These are phyloP conservation scores for Tanacetum coccineum DNA, from an alignment of 129 eudicot genomes.

Conservation along the genomic window DNA sequence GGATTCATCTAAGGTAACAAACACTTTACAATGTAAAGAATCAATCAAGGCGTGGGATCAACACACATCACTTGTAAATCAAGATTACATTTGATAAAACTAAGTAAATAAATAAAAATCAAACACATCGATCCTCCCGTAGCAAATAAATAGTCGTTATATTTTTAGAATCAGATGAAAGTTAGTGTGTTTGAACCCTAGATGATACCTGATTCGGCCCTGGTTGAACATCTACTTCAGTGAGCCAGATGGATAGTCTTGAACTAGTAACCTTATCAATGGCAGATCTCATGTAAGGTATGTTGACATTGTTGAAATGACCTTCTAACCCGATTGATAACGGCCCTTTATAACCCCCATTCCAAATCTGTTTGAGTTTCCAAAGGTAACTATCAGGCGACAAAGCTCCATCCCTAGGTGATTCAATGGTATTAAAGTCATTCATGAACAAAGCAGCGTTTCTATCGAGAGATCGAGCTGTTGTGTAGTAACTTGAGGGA, in stretches of 20 bases:
- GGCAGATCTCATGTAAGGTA: slow-evolving; percentile 57
- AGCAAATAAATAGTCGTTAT: not conserved
- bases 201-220: slow-evolving; percentile 43
- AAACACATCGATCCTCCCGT: not conserved
- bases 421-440: slow-evolving; percentile 68
- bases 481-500: slow-evolving; percentile 24
- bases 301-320: slow-evolving; percentile 38
- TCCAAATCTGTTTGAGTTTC: slow-evolving; percentile 31
- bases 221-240: slow-evolving; percentile 52
- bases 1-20: too few species aligned
- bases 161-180: not conserved
- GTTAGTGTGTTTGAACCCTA: too few species aligned
- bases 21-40: too few species aligned
- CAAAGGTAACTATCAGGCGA: slow-evolving; percentile 44
- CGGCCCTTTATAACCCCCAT: slow-evolving; percentile 35
- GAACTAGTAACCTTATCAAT: slow-evolving; percentile 52
- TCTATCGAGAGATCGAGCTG: slow-evolving; percentile 30
- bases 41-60: too few species aligned
- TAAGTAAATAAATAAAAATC: not conserved
- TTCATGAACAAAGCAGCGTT: slow-evolving; percentile 49
- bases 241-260: slow-evolving; percentile 65
- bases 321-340: slow-evolving; percentile 65
- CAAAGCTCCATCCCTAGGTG: slow-evolving; percentile 19
- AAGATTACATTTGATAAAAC: not conserved
- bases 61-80: slow-evolving; percentile 1